Percentiles rank a stretch among this genome's conserved stretches.
These are phyloP conservation scores for Bipolaris zeicola DNA, from an alignment of 2,329 filamentous ascomycete genomes.

Conservation along the genomic window DNA sequence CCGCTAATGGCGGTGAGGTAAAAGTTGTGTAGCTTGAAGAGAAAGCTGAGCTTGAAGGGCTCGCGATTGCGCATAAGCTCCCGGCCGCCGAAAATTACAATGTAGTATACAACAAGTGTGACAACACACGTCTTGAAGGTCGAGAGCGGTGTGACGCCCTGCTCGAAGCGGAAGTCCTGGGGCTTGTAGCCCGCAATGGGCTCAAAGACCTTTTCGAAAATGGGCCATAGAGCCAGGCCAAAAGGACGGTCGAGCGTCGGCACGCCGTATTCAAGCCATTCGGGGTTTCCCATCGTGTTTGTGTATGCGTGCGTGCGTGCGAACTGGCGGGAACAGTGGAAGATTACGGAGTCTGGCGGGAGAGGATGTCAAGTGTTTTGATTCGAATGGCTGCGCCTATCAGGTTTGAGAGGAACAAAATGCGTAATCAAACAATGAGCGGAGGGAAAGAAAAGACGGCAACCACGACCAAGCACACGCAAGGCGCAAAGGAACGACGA, in stretches of 20 bases:
- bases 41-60: constrained; percentile 81
- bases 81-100: constrained; percentile 89
- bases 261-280: constrained; percentile 61
- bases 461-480: constrained; percentile 26
- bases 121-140: constrained; percentile 82
- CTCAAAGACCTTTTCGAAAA: constrained; percentile 88
- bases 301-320: not conserved
- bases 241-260: constrained; percentile 92
- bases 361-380: constrained; percentile 5
- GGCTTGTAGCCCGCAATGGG: constrained; percentile 78
- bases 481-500: constrained; percentile 42
- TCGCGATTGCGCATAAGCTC: constrained; percentile 88
- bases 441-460: constrained; percentile 21
- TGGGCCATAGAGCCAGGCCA: constrained; percentile 88
- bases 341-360: not conserved
- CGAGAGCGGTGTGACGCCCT: constrained; percentile 85
- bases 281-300: constrained; percentile 54
- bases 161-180: constrained; percentile 82
- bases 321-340: too few species aligned
- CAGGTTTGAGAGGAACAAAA: constrained; percentile 6
- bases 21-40: constrained; percentile 98
- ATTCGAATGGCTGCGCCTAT: constrained; percentile 18
- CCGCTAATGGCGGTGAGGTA: constrained; percentile 86
- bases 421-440: constrained; percentile 20
- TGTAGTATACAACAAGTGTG: constrained; percentile 87